Evolutionary conservation across 2,329 filamentous ascomycete species (phyloP), one percentile per base, ranked within the genome.

Genomic region (Alternaria sp.): DNA sequence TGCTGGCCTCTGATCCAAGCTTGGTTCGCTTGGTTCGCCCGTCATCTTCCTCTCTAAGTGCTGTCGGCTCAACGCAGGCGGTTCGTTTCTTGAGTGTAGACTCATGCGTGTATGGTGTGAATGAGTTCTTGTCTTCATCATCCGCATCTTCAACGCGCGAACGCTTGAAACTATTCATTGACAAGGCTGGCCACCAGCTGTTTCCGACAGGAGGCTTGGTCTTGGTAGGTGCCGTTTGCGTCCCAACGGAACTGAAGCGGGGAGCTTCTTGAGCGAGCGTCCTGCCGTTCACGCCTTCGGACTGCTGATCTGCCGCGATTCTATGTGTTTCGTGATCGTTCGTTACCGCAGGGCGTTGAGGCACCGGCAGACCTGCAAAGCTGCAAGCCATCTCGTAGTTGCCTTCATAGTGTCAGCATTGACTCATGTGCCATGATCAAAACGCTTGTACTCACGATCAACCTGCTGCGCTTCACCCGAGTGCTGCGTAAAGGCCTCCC

Each of bases 341-440:
- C 5, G 13, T 6, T 5, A 47, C 51, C 23, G 44, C 51, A 54
- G 30, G 43, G 15, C 46, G 32, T 15, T 55, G 28, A 6, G 64
- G 59, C 13, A 54, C 44, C 5, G 45, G 28, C n/a, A 25, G 57
- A 2, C 61, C 65, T 6, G 51, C 58, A 4, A 66, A 56, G 15
- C 25, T 52, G 19, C 64, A 64, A 10, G 66, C 64, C 43, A 70
- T 55, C 9, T 57, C 64, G 46, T 67, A 66, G 21, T 70, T 60
- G 13, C 25, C 65, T 67, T 43, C 23, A 25, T 19, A 9, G 4
- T n/a, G 26, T 62, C 12, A 59, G 59, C 13, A 19, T 25, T 17
- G 25, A 13, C 10, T 32, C 13, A 32, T 17, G 10, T 17, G 2
- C 19, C 23, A 30, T 6, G 23, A 5, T 8, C n/a, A 26, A 26